phyloP scores from a whole-genome alignment of 768 basidiomycete genomes.

The Kwoniella dejecticola region DNA sequence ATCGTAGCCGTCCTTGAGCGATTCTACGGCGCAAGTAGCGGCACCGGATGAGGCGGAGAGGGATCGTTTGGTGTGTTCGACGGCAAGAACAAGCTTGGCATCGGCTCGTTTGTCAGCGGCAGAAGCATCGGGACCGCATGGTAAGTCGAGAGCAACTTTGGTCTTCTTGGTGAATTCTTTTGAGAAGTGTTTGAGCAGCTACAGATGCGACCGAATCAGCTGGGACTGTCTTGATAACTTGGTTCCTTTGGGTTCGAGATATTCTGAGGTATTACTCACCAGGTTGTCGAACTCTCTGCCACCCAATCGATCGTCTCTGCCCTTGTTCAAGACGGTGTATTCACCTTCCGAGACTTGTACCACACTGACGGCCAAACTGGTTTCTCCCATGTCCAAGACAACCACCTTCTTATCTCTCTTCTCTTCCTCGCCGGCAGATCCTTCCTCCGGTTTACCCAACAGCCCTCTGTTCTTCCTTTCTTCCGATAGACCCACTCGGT shows the following conservation, averaged over 20 bases:
- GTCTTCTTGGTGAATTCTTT: slow-evolving; percentile 98
- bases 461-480: slow-evolving; percentile 53
- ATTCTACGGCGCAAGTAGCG: slow-evolving; percentile 81
- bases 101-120: slow-evolving; percentile 76
- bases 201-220: slow-evolving; percentile 25
- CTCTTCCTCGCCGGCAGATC: slow-evolving; percentile 52
- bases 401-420: slow-evolving; percentile 56
- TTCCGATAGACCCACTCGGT: slow-evolving; percentile 54
- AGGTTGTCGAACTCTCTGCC: slow-evolving; percentile 57
- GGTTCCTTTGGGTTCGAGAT: too few relatives aligned
- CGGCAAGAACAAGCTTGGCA: slow-evolving; percentile 87
- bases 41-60: slow-evolving; percentile 82
- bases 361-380: slow-evolving; percentile 53
- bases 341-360: slow-evolving; percentile 54
- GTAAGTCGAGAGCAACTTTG: slow-evolving; percentile 69
- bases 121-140: slow-evolving; percentile 61
- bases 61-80: slow-evolving; percentile 93
- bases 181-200: slow-evolving; percentile 85
- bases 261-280: slow-evolving; percentile 50
- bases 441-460: slow-evolving; percentile 53
- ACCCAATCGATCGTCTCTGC: slow-evolving; percentile 54
- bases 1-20: slow-evolving; percentile 89
- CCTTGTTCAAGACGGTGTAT: slow-evolving; percentile 55
- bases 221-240: too few relatives aligned
- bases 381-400: slow-evolving; percentile 57